Evolutionary conservation across 225 moss, liverwort and hornwort species (phyloP), one percentile per base, ranked within the genome.

Genomic region (Pleurozium schreberi): DNA sequence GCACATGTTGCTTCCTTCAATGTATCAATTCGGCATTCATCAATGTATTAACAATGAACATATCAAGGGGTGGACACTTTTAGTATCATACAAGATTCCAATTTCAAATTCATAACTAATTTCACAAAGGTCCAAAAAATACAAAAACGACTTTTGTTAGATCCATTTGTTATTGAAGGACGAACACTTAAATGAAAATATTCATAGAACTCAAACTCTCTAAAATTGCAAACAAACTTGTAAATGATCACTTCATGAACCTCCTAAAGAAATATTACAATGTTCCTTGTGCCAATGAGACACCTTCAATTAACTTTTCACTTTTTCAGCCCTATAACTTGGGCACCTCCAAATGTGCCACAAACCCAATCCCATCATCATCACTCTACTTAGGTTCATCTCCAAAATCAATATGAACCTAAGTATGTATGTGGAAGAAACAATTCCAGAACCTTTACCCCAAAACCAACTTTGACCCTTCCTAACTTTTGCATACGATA

Each of bases 371-470:
- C 30, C 45, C 2, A 0, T 6, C 47, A 47, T 30, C 30, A 45
- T 45, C 18, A 6, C 30, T 45, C 1, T 17, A 0, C 0, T 0
- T 18, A 0, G 0, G 0, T 18, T 11, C 16, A 47, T 74, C 11
- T 45, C 45, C 17, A 45, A 45, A 73, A 73, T 28, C 45, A 73
- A 45, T 18, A 45, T 6, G 3, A 6, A 45, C 12, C 18, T 18
- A n/a, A n/a, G n/a, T n/a, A n/a, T n/a, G n/a, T n/a, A 19, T 4
- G 0, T 31, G 0, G 0, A 76, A 50, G 8, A 52, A 50, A 8
- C 0, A 0, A 21, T 34, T 50, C 8, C 2, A 12, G 0, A 75
- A 75, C 5, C 4, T 20, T 8, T 21, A 34, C 5, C 9, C 34
- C 17, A 19, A 6, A 18, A 31, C 10, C 21, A 34, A 12, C 12